A percentile compares a stretch with the other conserved stretches of the same genome.
Conservation (phyloP, 2,329 filamentous ascomycete species). For the Dryadomyces quercus-mongolicae region DNA sequence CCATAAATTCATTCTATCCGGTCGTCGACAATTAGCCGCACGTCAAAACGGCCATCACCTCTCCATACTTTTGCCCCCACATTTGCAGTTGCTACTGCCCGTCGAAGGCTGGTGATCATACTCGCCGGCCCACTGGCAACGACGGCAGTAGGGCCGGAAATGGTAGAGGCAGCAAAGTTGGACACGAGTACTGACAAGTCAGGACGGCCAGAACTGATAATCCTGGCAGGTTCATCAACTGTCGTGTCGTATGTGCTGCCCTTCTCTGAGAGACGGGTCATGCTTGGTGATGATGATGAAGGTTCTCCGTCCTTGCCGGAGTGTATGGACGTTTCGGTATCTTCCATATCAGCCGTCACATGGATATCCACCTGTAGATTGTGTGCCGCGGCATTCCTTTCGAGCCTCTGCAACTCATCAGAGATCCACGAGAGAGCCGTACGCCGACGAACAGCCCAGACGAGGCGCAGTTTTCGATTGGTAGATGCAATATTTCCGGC, state of each 20-base stretch:
- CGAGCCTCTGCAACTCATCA: conserved; percentile 38
- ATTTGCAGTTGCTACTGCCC: conserved; percentile 41
- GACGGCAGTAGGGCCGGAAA: conserved; percentile 38
- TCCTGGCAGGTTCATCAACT: not conserved
- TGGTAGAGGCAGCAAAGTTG: conserved; percentile 34
- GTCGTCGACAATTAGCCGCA: conserved; percentile 47
- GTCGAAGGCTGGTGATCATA: conserved; percentile 47
- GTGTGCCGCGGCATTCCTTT: conserved; percentile 17
- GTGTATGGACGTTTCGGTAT: not conserved
- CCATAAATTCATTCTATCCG: conserved; percentile 32
- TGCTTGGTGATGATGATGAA: no score
- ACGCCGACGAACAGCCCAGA: conserved; percentile 58
- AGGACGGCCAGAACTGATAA: conserved; percentile 18
- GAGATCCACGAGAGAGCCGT: conserved; percentile 13
- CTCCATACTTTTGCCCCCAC: conserved; percentile 40
- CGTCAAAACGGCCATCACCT: conserved; percentile 42
- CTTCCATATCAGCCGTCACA: not conserved
- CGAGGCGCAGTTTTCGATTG: conserved; percentile 39
- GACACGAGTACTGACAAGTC: conserved; percentile 32
- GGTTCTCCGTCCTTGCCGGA: conserved; percentile 11
- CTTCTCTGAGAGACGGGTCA: no score
- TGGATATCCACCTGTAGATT: conserved; percentile 13
- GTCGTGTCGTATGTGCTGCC: not conserved
- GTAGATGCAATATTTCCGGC: no score
- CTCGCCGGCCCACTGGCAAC: conserved; percentile 48